Conservation (phyloP, 2,329 filamentous ascomycete species). For the Monosporascus sp. region DNA sequence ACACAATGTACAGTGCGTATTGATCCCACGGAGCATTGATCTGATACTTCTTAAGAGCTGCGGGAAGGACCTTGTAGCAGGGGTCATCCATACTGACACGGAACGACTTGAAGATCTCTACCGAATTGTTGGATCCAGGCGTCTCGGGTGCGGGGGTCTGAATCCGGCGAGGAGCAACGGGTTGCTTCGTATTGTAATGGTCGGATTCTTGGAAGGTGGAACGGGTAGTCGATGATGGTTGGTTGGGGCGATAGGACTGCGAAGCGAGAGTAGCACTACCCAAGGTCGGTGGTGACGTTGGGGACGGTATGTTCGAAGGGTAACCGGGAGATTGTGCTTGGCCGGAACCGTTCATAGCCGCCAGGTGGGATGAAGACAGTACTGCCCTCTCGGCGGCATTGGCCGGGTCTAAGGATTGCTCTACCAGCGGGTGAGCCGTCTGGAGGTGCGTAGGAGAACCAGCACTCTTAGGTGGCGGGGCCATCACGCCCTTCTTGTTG, state of each 20-base stretch:
- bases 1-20: slow-evolving; percentile 96
- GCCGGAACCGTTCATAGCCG: slow-evolving; percentile 61
- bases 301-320: slow-evolving; percentile 65
- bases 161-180: slow-evolving; percentile 47
- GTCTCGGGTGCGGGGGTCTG: slow-evolving; percentile 61
- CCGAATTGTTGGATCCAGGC: slow-evolving; percentile 53
- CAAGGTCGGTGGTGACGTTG: slow-evolving; percentile 60
- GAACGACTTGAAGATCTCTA: slow-evolving; percentile 99
- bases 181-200: slow-evolving; percentile 34
- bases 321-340: slow-evolving; percentile 52
- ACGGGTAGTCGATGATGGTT: slow-evolving; percentile 48
- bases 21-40: slow-evolving; percentile 97
- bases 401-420: slow-evolving; percentile 63
- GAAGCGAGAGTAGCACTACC: slow-evolving; percentile 51
- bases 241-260: slow-evolving; percentile 55
- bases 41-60: slow-evolving; percentile 95
- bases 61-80: slow-evolving; percentile 93
- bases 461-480: slow-evolving; percentile 66
- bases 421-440: slow-evolving; percentile 59
- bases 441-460: slow-evolving; percentile 67
- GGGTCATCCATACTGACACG: slow-evolving; percentile 97
- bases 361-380: slow-evolving; percentile 63
- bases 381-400: slow-evolving; percentile 64
- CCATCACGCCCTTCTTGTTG: slow-evolving; percentile 64
- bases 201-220: slow-evolving; percentile 52